These are phyloP conservation scores for Fraxinus xanthoxyloides DNA, from an alignment of 305 asterid genomes.

Conservation along the genomic window DNA sequence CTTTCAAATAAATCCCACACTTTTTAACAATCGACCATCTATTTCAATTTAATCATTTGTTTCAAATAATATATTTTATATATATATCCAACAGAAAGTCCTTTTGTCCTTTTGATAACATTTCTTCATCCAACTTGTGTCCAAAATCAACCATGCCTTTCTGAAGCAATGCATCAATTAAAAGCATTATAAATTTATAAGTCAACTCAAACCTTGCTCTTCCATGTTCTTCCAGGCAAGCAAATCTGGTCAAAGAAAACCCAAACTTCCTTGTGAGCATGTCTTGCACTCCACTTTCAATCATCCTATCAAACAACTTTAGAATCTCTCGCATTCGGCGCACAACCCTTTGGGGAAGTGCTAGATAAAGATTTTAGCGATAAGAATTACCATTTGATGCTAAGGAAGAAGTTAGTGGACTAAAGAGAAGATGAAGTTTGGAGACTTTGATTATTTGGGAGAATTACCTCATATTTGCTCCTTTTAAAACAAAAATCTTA, in stretches of 20 bases:
- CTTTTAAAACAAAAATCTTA: too few species aligned
- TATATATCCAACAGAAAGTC: conserved; percentile 46
- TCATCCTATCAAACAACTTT: conserved; percentile 67
- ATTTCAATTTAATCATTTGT: too few species aligned
- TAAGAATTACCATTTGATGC: too few species aligned
- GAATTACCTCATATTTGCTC: too few species aligned
- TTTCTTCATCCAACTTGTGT: conserved; percentile 72
- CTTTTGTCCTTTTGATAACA: conserved; percentile 66
- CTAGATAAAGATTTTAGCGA: too few species aligned
- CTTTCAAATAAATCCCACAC: too few species aligned
- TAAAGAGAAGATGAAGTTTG: too few species aligned
- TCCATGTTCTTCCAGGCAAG: conserved; percentile 68
- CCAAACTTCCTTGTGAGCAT: conserved; percentile 97
- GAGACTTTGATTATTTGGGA: too few species aligned
- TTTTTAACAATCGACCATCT: too few species aligned
- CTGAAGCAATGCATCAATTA: conserved; percentile 75
- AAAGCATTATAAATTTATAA: conserved; percentile 46
- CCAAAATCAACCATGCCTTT: conserved; percentile 84
- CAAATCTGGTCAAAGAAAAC: conserved; percentile 78
- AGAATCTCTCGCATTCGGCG: conserved; percentile 74
- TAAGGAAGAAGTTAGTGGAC: too few species aligned
- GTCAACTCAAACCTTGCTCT: conserved; percentile 79
- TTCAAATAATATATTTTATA: too few species aligned
- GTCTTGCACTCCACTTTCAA: conserved; percentile 60
- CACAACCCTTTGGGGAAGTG: conserved; percentile 28